phyloP scores from a whole-genome alignment of 2,329 filamentous ascomycete genomes.

The Botrytis deweyae region DNA sequence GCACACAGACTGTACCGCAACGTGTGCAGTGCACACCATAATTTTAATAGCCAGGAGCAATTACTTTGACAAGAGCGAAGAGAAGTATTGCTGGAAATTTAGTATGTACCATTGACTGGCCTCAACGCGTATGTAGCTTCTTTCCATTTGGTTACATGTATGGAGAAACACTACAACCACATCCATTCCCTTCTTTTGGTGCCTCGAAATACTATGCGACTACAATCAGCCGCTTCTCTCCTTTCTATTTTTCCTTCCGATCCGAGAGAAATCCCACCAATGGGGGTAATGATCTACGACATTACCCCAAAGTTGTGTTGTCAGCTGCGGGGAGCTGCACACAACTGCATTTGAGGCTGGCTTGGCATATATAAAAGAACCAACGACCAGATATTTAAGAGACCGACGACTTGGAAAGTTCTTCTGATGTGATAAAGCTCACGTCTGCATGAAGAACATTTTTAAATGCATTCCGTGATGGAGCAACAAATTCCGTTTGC shows the following conservation, averaged over 20 bases:
- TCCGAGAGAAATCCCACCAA: conserved; percentile 16
- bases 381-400: not conserved
- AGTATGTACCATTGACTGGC: too few species aligned
- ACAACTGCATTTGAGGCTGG: not conserved
- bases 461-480: conserved; percentile 1
- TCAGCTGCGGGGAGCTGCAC: conserved; percentile 16
- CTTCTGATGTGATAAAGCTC: not conserved
- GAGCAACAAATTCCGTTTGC: conserved; percentile 5
- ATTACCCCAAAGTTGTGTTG: not conserved
- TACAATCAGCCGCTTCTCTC: not conserved
- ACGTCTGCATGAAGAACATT: conserved; percentile 1
- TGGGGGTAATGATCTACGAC: not conserved
- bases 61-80: not conserved
- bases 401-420: not conserved
- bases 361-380: conserved; percentile 12
- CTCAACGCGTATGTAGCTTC: not conserved
- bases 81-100: not conserved
- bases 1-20: not conserved
- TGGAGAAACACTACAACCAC: not conserved
- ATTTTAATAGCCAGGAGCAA: not conserved
- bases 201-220: not conserved
- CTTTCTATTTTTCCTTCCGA: not conserved
- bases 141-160: not conserved
- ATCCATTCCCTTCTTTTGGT: not conserved
- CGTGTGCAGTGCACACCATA: not conserved